Base-by-base conservation (phyloP, 805 yeast species). In the Cyberlindnera amylophila region DNA sequence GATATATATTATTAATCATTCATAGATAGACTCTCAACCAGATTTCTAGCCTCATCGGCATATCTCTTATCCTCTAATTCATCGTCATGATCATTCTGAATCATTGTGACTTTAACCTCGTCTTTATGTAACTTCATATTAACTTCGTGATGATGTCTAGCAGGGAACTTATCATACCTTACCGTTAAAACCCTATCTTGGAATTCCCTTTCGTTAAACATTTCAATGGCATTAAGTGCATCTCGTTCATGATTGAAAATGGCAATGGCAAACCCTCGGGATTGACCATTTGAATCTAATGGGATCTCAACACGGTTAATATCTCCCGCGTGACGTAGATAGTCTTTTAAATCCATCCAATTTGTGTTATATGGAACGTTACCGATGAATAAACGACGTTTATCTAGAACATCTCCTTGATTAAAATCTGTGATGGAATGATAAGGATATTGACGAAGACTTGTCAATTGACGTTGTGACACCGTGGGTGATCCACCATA, bases 241-340 rank as follows among this genome's bases (percentile, higher is more conserved):
- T 75, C 75, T 8, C 60, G 66, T 26, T 65, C 68, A 30, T 68
- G 58, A 1, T 66, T 66, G 18, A 78, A 79, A 4, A 73, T 67
- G 1, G 79, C 85, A 36, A 82, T 72, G 1, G 87, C 88, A 64
- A 78, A 82, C 2, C 89, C 88, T 52, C 79, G 72, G 10, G 55
- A 49, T 26, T 69, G 57, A 2, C 77, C 77, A 34, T 63, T 64
- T 3, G 45, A 51, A 35, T 58, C 54, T n/a, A 33, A 27, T 4
- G 71, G 68, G 16, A 70, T 65, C 38, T 70, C 74, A 18, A 70
- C 69, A 10, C 63, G 52, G 16, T 42, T 37, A 13, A 28, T 51
- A 1, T 29, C 24, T 3, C 58, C 57, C 1, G 54, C 53, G 8
- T 33, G 42, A 39, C 66, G 61, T 11, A 68, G 52, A 32, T 57